Evolutionary conservation across 2,329 filamentous ascomycete genomes (phyloP).

Genomic region (Fusarium sp.): DNA sequence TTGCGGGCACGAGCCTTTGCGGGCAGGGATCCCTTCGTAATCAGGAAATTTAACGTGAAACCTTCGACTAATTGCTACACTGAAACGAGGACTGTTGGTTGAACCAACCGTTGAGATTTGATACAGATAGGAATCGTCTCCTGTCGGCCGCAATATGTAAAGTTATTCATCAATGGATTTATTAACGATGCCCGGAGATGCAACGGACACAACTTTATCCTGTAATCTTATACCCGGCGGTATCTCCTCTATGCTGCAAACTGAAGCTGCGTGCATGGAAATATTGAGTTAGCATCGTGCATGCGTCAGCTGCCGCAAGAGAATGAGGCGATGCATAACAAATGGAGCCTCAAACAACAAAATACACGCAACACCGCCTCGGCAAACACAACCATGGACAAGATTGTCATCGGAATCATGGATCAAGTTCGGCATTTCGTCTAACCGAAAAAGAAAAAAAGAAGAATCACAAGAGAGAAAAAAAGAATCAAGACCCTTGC

Average conservation of each 20-base stretch:
- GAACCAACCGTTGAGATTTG: background rate
- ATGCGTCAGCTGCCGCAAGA: background rate
- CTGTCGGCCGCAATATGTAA: background rate
- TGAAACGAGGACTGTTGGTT: constrained; percentile 38
- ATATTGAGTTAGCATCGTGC: background rate
- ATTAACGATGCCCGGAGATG: constrained; percentile 5
- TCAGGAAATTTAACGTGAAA: constrained; percentile 30
- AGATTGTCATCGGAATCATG: constrained; percentile 7
- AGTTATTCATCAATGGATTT: background rate
- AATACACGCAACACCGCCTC: background rate
- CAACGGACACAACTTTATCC: background rate
- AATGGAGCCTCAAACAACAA: background rate
- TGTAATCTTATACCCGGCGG: background rate
- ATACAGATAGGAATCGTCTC: background rate
- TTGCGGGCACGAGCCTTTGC: constrained; percentile 35
- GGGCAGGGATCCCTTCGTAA: constrained; percentile 1
- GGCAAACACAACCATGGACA: constrained; percentile 1
- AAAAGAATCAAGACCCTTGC: constrained; percentile 14
- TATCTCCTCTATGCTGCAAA: background rate
- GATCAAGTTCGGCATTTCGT: constrained; percentile 24
- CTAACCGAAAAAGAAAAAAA: constrained; percentile 7
- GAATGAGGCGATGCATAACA: constrained; percentile 3
- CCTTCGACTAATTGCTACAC: constrained; percentile 1
- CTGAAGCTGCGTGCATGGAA: too few species aligned
- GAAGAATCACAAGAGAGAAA: constrained; percentile 1